Percentiles rank a stretch among this genome's conserved stretches.
phyloP scores from a whole-genome alignment of 805 yeast species.

The Kuraishia ogatae region DNA sequence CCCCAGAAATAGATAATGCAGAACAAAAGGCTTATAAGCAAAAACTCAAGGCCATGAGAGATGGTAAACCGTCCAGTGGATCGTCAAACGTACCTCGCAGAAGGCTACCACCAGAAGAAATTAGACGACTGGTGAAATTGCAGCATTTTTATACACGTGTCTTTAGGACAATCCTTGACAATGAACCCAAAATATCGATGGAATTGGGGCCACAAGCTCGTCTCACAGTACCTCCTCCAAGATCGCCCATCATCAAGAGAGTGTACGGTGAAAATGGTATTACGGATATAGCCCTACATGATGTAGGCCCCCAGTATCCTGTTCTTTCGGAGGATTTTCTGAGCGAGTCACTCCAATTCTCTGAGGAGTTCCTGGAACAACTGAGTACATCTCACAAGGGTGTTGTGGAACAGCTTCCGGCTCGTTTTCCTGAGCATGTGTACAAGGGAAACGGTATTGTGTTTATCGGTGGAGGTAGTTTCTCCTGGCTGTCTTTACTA shows the following conservation, averaged over 20 bases:
- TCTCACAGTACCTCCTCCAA: not conserved
- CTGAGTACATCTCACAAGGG: slow-evolving; percentile 38
- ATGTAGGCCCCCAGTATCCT: slow-evolving; percentile 17
- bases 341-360: slow-evolving; percentile 37
- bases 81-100: not conserved
- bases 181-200: slow-evolving; percentile 17
- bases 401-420: slow-evolving; percentile 32
- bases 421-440: slow-evolving; percentile 25
- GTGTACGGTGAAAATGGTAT: slow-evolving; percentile 19
- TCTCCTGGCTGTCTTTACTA: slow-evolving; percentile 52
- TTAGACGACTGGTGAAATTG: slow-evolving; percentile 10
- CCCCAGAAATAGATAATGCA: not conserved
- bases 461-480: slow-evolving; percentile 68
- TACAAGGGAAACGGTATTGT: slow-evolving; percentile 54
- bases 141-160: slow-evolving; percentile 14
- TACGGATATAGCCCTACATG: slow-evolving; percentile 22
- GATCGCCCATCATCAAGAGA: slow-evolving; percentile 8
- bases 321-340: slow-evolving; percentile 46
- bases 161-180: slow-evolving; percentile 10
- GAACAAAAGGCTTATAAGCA: not conserved
- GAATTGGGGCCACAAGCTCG: slow-evolving; percentile 4
- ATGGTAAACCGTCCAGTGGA: not conserved
- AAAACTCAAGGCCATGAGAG: not conserved
- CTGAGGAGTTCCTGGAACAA: slow-evolving; percentile 30
- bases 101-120: slow-evolving; percentile 6